Base-by-base conservation (phyloP, 805 yeast species). In the Suhomyces sp. region DNA sequence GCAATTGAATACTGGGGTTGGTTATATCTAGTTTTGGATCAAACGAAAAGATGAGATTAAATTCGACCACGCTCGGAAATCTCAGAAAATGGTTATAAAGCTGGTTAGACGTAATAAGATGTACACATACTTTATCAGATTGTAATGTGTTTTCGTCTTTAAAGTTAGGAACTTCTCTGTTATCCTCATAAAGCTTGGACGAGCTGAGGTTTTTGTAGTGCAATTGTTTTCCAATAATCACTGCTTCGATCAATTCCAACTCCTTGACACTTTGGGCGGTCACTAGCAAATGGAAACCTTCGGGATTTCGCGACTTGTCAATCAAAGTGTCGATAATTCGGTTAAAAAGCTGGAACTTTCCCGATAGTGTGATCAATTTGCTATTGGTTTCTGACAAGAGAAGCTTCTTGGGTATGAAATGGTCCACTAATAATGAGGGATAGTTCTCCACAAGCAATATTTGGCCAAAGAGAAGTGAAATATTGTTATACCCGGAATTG, bases 161-260 rank as follows among this genome's bases (percentile, higher is more conserved):
- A 9, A 43, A 51, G 17, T 45, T 25, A 15, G 56, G 41, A 5
- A 53, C 19, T 35, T 62, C 64, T 35, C 64, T 68, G 46, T 67
- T 52, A 40, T 71, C 77, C 31, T 79, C 82, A 56, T 76, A 79
- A 21, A 86, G 66, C 17, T 85, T 79, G 0, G 83, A 75, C 13
- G 89, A 89, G 21, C 90, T 82, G 58, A 85, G 79, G 57, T 96
- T 79, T 53, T 78, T 78, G 61, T 87, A 86, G 54, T 79, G 77
- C 37, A 89, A 67, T 35, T 73, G 73, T 60, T 88, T 83, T 2
- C 97, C 97, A n/a, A 87, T 72, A 12, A 90, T 62, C 44, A 86
- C 75, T 0, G 92, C 87, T 65, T 91, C 97, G 6, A 91, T 75
- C 44, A 91, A 69, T 62, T 91, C 96, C 55, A 87, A 64, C 61